Percentiles rank a stretch among this genome's conserved stretches.
These are phyloP conservation scores for Microbotryum saponariae DNA, from an alignment of 1,284 basidiomycete species.

Conservation along the genomic window DNA sequence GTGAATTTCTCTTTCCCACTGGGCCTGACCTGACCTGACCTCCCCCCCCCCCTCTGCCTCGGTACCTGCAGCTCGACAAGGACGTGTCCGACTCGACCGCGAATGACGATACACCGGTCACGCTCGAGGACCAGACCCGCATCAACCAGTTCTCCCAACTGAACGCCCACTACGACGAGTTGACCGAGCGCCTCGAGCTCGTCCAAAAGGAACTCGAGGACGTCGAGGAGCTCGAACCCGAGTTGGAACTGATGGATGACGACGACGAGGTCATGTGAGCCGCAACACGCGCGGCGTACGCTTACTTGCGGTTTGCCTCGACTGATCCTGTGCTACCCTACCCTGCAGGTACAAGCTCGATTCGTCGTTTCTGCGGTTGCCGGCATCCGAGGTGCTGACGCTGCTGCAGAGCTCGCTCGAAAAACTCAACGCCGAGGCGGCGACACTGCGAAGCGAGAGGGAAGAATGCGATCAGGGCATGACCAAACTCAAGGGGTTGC, in stretches of 20 bases:
- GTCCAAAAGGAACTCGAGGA: conserved; percentile 80
- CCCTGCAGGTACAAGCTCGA: conserved; percentile 72
- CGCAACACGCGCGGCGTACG: too few relatives aligned
- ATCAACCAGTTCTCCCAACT: conserved; percentile 92
- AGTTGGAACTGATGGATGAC: conserved; percentile 88
- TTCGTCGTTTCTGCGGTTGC: conserved; percentile 77
- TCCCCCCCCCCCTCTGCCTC: not conserved
- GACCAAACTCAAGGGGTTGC: conserved; percentile 75
- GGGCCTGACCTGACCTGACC: not conserved
- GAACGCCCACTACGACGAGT: conserved; percentile 64
- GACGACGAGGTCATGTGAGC: conserved; percentile 65
- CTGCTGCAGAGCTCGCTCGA: conserved; percentile 65
- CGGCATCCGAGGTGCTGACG: conserved; percentile 61
- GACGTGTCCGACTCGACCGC: conserved; percentile 5
- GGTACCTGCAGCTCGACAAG: conserved; percentile 11
- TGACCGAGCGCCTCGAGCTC: conserved; percentile 79
- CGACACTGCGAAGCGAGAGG: conserved; percentile 51
- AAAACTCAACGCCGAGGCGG: conserved; percentile 55
- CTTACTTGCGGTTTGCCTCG: too few relatives aligned
- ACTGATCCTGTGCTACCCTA: not conserved
- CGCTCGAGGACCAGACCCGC: conserved; percentile 72
- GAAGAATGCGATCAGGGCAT: conserved; percentile 73
- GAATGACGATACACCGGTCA: conserved; percentile 21
- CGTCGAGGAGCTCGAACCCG: conserved; percentile 71
- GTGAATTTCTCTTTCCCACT: too few relatives aligned